These are phyloP conservation scores for Funneliformis caledonium DNA, from an alignment of 371 early-diverging fungal species.

Conservation along the genomic window DNA sequence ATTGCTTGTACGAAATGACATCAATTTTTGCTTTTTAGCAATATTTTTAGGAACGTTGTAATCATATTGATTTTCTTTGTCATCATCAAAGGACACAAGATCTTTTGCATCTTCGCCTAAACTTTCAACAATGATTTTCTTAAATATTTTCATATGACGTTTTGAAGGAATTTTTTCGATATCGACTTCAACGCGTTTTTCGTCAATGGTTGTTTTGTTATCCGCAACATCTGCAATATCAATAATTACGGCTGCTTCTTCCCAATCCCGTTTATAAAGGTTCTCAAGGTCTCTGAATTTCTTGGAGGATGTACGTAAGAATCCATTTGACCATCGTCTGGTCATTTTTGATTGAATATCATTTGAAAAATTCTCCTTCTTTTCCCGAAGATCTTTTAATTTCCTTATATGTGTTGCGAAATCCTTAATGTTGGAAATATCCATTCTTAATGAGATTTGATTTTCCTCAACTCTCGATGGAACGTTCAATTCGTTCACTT, in stretches of 20 bases:
- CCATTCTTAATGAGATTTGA: slow-evolving; percentile 49
- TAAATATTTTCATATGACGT: slow-evolving; percentile 48
- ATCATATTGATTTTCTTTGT: slow-evolving; percentile 10
- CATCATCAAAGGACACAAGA: neutral
- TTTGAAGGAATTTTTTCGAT: slow-evolving; percentile 47
- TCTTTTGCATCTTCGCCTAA: slow-evolving; percentile 42
- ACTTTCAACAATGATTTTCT: slow-evolving; percentile 47
- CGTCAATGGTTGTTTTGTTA: slow-evolving; percentile 18
- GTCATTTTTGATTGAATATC: slow-evolving; percentile 41
- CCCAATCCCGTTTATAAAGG: slow-evolving; percentile 49
- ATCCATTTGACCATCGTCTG: slow-evolving; percentile 1
- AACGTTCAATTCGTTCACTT: slow-evolving; percentile 45
- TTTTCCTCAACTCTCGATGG: slow-evolving; percentile 46
- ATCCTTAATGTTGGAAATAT: slow-evolving; percentile 47
- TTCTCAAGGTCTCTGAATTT: slow-evolving; percentile 46
- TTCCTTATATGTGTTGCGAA: slow-evolving; percentile 43
- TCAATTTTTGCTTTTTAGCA: slow-evolving; percentile 27
- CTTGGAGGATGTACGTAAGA: slow-evolving; percentile 34
- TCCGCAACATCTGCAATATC: slow-evolving; percentile 50
- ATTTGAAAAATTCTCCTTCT: slow-evolving; percentile 34
- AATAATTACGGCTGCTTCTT: slow-evolving; percentile 50
- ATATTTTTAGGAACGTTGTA: neutral
- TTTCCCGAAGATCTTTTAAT: neutral
- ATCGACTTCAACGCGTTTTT: slow-evolving; percentile 39
- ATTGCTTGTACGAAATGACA: neutral